A percentile compares a stretch with the other conserved stretches of the same genome.
Evolutionary conservation across 2,329 filamentous ascomycete species (phyloP).

Genomic region (Biscogniauxia mediterranea): DNA sequence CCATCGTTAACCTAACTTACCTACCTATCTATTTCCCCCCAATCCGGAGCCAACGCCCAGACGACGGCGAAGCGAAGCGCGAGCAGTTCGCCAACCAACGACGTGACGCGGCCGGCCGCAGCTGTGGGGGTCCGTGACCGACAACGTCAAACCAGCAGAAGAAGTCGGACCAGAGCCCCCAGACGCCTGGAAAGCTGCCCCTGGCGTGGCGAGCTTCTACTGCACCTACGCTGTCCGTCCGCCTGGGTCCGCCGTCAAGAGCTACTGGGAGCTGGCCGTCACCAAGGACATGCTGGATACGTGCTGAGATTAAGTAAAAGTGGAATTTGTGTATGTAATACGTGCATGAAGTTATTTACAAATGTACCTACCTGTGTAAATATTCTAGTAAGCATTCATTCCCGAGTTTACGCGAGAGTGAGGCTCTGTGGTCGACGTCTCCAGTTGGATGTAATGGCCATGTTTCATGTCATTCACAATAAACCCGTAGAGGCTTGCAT

Average conservation of each 20-base stretch:
- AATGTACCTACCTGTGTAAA: no score
- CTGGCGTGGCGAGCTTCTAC: conserved; percentile 63
- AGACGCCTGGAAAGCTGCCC: conserved; percentile 76
- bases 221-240: conserved; percentile 76
- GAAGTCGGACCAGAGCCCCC: conserved; percentile 69
- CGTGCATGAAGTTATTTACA: no score
- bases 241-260: conserved; percentile 77
- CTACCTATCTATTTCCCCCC: background rate
- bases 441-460: no score
- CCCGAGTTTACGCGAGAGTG: no score
- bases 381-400: no score
- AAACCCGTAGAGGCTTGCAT: no score
- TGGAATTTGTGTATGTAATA: no score
- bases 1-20: no score
- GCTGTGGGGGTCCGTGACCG: conserved; percentile 76
- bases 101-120: conserved; percentile 73
- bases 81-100: conserved; percentile 78
- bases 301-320: conserved; percentile 50
- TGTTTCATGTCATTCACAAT: no score
- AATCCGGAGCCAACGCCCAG: conserved; percentile 73
- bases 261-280: conserved; percentile 64
- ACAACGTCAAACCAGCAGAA: conserved; percentile 75
- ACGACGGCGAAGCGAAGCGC: conserved; percentile 62
- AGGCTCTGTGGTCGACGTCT: no score
- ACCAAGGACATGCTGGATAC: conserved; percentile 65